These are phyloP conservation scores for Candida quercuum DNA, from an alignment of 805 yeast species.

Conservation along the genomic window DNA sequence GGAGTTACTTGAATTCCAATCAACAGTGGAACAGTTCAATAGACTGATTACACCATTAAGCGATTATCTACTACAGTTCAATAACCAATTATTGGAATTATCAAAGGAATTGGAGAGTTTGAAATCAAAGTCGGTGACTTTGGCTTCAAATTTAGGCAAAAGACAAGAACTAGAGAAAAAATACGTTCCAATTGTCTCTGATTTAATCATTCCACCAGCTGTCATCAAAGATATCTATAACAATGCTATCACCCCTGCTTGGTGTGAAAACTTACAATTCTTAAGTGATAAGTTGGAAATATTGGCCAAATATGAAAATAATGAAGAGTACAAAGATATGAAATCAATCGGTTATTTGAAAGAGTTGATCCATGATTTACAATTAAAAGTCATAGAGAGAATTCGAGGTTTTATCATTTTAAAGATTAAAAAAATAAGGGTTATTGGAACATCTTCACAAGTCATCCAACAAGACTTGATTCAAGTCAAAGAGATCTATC, in stretches of 20 bases:
- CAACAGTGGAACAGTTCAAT: conserved; percentile 18
- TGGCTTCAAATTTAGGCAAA: conserved; percentile 41
- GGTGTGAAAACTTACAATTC: conserved; percentile 64
- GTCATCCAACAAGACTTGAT: conserved; percentile 63
- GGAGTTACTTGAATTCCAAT: conserved; percentile 13
- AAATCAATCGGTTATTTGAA: conserved; percentile 16
- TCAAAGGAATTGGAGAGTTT: conserved; percentile 59
- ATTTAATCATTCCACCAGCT: conserved; percentile 70
- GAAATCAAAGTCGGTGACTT: conserved; percentile 44
- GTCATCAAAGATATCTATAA: conserved; percentile 51
- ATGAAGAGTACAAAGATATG: conserved; percentile 10
- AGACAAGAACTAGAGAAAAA: conserved; percentile 44
- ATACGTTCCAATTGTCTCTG: conserved; percentile 72
- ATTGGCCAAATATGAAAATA: conserved; percentile 34
- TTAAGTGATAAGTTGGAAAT: conserved; percentile 53
- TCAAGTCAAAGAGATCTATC: conserved; percentile 54
- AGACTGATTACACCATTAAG: conserved; percentile 41
- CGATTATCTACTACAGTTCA: conserved; percentile 49
- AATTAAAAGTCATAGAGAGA: conserved; percentile 64
- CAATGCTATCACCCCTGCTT: conserved; percentile 50
- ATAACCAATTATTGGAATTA: conserved; percentile 46
- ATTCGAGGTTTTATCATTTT: conserved; percentile 62
- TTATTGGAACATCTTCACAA: conserved; percentile 65
- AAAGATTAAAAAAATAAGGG: conserved; percentile 63
- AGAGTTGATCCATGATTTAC: conserved; percentile 43